Base-by-base conservation (phyloP, 2,329 filamentous ascomycete species). In the Zymoseptoria crescenta region DNA sequence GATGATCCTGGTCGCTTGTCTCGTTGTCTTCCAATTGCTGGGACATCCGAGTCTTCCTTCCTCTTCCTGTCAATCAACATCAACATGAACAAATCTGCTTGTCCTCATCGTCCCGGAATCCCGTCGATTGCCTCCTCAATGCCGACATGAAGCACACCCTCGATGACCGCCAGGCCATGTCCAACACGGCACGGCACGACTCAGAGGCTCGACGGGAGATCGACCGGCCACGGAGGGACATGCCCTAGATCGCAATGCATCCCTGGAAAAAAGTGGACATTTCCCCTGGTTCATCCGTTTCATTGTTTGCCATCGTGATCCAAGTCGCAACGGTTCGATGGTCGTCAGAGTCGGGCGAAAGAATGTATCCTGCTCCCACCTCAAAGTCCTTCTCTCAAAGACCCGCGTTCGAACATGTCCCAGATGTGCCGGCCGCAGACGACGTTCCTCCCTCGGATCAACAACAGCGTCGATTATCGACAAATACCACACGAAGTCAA, bases 401-500 rank as follows among this genome's bases (percentile, higher is more conserved):
- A 8, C 55, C 51, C 20, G 29, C 55, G 1, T 30, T 51, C 19
- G 55, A 52, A 52, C 13, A 55, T 52, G 53, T 30, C 51, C 59
- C 53, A 35, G 52, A 53, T 5, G 57, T 57, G 30, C 35, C 58
- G 4, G 49, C 49, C 1, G 52, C 49, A 24, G 57, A 61, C 10
- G 62, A 60, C 6, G 49, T 45, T 16, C 13, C n/a, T 16, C 35
- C 35, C 16, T 6, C 35, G 16, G 35, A 16, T 16, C 10, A 45
- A 16, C 35, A 45, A 45, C 35, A 45, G n/a, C 59, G 29, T 29
- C 55, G 52, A 41, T 49, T 29, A 19, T 66, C 66, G 2, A 63
- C 64, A 13, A 64, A 62, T 50, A 65, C 65, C 16, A 59, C 54
- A 35, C 57, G 52, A 24, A 67, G 65, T 53, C 61, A 59, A 29